phyloP scores from a whole-genome alignment of 1,139 yeast genomes.

The Candida sanyaensis region DNA sequence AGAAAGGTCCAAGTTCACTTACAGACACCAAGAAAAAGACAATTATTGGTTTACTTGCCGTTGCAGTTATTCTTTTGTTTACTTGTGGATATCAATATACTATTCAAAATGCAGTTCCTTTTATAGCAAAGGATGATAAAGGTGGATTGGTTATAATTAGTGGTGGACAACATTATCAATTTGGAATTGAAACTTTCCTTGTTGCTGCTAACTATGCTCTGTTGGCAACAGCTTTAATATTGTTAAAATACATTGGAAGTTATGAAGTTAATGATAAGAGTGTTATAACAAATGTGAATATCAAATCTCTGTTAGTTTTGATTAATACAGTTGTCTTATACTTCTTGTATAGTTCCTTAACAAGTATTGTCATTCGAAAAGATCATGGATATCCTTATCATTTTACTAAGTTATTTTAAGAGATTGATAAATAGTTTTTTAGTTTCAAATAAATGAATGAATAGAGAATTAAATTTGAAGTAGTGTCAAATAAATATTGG shows the following conservation, averaged over 20 bases:
- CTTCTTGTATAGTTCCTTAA: slow-evolving; percentile 36
- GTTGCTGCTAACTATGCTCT: slow-evolving; percentile 50
- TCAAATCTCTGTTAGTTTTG: slow-evolving; percentile 21
- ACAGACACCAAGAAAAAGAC: slow-evolving; percentile 30
- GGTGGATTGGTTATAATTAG: slow-evolving; percentile 55
- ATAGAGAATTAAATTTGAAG: background rate
- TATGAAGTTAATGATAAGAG: slow-evolving; percentile 25
- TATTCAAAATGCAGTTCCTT: slow-evolving; percentile 59
- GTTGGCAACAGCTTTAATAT: slow-evolving; percentile 41
- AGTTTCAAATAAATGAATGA: no score
- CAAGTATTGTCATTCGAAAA: slow-evolving; percentile 42
- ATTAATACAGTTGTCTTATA: slow-evolving; percentile 23
- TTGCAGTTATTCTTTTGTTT: slow-evolving; percentile 44
- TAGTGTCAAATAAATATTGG: background rate
- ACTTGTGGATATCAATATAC: slow-evolving; percentile 68
- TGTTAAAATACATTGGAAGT: slow-evolving; percentile 38
- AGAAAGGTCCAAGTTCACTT: slow-evolving; percentile 42
- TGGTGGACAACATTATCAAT: slow-evolving; percentile 67
- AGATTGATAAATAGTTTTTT: background rate
- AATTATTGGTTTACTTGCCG: slow-evolving; percentile 38
- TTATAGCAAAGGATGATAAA: slow-evolving; percentile 53
- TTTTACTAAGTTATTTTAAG: slow-evolving; percentile 33
- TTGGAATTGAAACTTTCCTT: slow-evolving; percentile 63
- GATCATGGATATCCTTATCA: slow-evolving; percentile 44
- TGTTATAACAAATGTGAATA: slow-evolving; percentile 20